Evolutionary conservation across 2,329 filamentous ascomycete species (phyloP), one percentile per base, ranked within the genome.

Genomic region (Huntiella savannae): DNA sequence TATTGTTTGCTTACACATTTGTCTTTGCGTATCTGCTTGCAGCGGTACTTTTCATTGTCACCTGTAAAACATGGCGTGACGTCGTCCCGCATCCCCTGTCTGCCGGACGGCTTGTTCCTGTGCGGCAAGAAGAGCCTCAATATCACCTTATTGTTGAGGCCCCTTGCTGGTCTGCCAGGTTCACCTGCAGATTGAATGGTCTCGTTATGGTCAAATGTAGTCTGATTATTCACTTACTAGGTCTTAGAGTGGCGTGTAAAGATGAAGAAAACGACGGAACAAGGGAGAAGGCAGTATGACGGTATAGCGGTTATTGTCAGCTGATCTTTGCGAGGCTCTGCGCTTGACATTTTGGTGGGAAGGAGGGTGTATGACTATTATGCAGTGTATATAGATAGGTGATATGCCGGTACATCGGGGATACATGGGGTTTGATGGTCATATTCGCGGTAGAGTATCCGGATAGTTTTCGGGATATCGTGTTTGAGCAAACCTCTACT

Each of bases 161-260:
- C 34, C 15, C 34, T 36, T 16, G 22, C 15, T 36, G 42, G 15
- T 33, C 32, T 33, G 33, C 10, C 16, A 16, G 22, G 22, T 28
- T 28, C 22, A 28, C 22, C 8, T 28, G 8, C 22, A 28, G 22
- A 2, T 10, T 28, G 22, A 28, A 28, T 28, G 8, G 22, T 28
- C 22, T 28, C 22, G 22, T 28, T 28, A 28, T 28, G 22, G 22
- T 7, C 22, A 28, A 28, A 28, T 7, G 19, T 46, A 22, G 44
- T 46, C 34, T 37, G 44, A 46, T 46, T 33, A 39, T 46, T 32
- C 37, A 19, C 40, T 28, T 13, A 34, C 40, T 19, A 33, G 13
- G 33, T 22, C 17, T 12, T 35, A 32, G 5, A 17, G 28, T 46
- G 44, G 36, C 44, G 36, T 46, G 44, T 5, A 3, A 12, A 28